Conservation (phyloP, 129 eudicot species). For the Centella asiatica region DNA sequence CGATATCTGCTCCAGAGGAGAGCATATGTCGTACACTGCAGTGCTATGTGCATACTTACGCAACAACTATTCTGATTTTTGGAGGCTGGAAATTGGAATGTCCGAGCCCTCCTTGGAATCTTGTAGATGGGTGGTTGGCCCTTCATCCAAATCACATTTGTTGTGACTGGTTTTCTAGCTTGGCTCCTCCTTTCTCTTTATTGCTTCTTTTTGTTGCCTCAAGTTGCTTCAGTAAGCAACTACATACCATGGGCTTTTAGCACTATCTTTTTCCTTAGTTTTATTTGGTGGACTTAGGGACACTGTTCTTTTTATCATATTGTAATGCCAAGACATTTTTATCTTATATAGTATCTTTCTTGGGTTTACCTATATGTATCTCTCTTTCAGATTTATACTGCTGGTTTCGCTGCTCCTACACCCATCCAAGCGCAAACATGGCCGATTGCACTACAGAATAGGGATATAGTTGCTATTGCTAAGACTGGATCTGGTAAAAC, state of each 20-base stretch:
- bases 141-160: constrained; percentile 57
- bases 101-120: constrained; percentile 64
- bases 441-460: constrained; percentile 87
- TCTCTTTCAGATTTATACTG: constrained; percentile 58
- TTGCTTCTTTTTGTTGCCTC: constrained; percentile 86
- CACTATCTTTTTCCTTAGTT: constrained; percentile 11
- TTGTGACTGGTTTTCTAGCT: constrained; percentile 74
- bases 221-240: constrained; percentile 99
- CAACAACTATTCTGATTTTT: constrained; percentile 58
- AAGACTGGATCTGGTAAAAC: constrained; percentile 99
- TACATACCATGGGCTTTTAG: constrained; percentile 31
- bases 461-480: constrained; percentile 95
- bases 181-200: constrained; percentile 58
- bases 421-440: constrained; percentile 97
- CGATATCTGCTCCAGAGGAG: constrained; percentile 99
- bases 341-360: background rate
- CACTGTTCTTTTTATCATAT: background rate
- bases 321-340: background rate
- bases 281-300: background rate
- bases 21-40: constrained; percentile 99
- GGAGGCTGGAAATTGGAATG: constrained; percentile 75
- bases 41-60: constrained; percentile 63
- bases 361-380: constrained; percentile 14
- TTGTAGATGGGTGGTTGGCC: constrained; percentile 65
- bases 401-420: constrained; percentile 82